Evolutionary conservation across 768 basidiomycete genomes (phyloP).

Genomic region (Rhizopogon vinicolor): DNA sequence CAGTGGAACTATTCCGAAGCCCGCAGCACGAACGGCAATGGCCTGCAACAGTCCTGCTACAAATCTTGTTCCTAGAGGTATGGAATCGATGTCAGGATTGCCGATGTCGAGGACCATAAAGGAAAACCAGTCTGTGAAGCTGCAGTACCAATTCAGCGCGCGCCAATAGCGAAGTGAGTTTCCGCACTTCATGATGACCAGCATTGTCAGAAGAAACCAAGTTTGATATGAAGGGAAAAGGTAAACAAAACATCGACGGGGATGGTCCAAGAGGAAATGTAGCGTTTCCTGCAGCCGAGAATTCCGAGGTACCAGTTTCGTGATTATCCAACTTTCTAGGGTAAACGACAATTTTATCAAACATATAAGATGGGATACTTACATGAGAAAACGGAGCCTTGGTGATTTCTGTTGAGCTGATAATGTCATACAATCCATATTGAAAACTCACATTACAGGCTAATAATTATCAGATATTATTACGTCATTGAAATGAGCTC

Average conservation of each 20-base stretch:
- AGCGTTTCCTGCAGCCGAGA: conserved; percentile 76
- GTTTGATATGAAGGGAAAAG: conserved; percentile 93
- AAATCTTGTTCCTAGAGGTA: conserved; percentile 70
- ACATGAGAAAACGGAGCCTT: conserved; percentile 84
- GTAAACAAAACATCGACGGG: conserved; percentile 86
- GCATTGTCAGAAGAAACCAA: conserved; percentile 76
- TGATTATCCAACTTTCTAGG: conserved; percentile 61
- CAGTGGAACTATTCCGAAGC: conserved; percentile 75
- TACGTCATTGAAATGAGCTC: neutral
- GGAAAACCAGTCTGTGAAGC: conserved; percentile 81
- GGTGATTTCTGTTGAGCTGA: neutral
- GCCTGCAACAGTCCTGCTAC: conserved; percentile 77
- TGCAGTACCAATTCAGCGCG: conserved; percentile 20
- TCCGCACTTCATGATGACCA: conserved; percentile 68
- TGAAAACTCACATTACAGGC: conserved; percentile 77
- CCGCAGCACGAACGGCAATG: conserved; percentile 78
- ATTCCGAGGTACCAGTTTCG: conserved; percentile 51
- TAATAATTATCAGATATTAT: conserved; percentile 23
- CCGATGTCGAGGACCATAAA: conserved; percentile 89
- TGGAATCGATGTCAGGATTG: conserved; percentile 57
- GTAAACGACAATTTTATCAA: conserved; percentile 1
- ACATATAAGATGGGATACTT: conserved; percentile 21
- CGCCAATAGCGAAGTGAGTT: neutral
- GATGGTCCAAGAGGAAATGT: conserved; percentile 91
- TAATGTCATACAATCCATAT: neutral